Evolutionary conservation across 2,329 filamentous ascomycete species (phyloP), one percentile per base, ranked within the genome.

Genomic region (Claviceps monticola): DNA sequence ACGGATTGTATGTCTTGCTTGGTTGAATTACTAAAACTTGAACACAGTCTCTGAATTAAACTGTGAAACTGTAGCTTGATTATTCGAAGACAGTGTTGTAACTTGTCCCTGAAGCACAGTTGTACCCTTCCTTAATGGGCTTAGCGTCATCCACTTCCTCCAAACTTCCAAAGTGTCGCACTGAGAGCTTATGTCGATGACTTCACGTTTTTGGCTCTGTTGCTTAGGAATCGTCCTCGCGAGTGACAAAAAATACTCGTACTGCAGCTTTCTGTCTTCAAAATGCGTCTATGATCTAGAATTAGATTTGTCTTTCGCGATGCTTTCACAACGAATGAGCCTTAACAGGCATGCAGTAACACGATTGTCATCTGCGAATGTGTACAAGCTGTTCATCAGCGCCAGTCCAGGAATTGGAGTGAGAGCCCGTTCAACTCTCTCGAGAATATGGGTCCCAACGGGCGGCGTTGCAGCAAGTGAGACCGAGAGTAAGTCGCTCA

Each of bases 371-470:
- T 23, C 34, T 44, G 26, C 16, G 19, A 42, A 17, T 34, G 58
- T 58, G 49, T 37, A 56, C 17, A 56, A 60, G 56, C 42, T 36
- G 45, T 56, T 61, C 51, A 60, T 60, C 37, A 54, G 53, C 46
- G 53, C 59, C 34, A 21, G 38, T 26, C 21, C 19, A n/a, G 41
- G 17, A 3, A 47, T 23, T 17, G 47, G 42, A 1, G 7, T 38
- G 8, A 43, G 53, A 44, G n/a, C 14, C 48, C 63, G 67, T 45
- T 66, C 64, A 38, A 65, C 62, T 44, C 66, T 91, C 9, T 91
- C 88, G 3, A 82, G 74, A 46, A 78, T 89, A 66, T 96, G 90
- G 88, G 74, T 83, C 29, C 88, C 89, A 2, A 86, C 83, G 1
- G 82, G 83, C 44, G 82, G 84, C 7, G 79, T 86, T 51, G 73